These are phyloP conservation scores for Abrus precatorius DNA, from an alignment of 306 rosid genomes.

Conservation along the genomic window DNA sequence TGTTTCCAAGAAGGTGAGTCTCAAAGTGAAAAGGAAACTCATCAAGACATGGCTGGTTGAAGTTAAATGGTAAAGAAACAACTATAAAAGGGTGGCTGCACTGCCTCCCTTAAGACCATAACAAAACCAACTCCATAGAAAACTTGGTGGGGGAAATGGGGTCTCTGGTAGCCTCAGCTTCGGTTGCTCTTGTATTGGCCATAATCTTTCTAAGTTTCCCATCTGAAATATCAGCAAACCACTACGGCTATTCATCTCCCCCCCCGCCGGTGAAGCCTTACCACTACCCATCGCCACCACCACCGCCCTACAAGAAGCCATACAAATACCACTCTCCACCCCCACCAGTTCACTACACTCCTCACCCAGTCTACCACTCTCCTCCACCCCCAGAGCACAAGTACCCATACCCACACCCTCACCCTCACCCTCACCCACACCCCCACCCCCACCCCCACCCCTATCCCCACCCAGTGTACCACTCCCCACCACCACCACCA, in stretches of 20 bases:
- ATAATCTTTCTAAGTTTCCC: conserved; percentile 36
- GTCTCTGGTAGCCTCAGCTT: conserved; percentile 48
- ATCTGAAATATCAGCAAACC: conserved; percentile 49
- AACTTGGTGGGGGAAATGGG: conserved; percentile 52
- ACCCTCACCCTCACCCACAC: conserved; percentile 35
- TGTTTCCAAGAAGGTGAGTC: conserved; percentile 40
- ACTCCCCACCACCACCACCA: conserved; percentile 44
- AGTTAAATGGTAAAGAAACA: conserved; percentile 11
- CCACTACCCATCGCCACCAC: conserved; percentile 28
- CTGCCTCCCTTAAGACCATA: not conserved
- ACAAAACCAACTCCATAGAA: conserved; percentile 11
- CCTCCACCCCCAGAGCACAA: too few species aligned
- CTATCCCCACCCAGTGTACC: conserved; percentile 33
- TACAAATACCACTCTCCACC: conserved; percentile 28
- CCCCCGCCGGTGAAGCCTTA: conserved; percentile 45
- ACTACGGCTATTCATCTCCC: conserved; percentile 55
- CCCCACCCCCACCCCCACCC: conserved; percentile 46
- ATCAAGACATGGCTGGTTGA: not conserved
- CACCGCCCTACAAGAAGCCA: conserved; percentile 13
- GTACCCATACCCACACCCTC: too few species aligned
- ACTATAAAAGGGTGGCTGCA: conserved; percentile 47
- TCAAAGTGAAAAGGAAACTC: not conserved
- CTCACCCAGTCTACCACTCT: conserved; percentile 40
- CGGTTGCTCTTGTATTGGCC: conserved; percentile 54
- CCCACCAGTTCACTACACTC: conserved; percentile 33